Conservation (phyloP, 164 flowering plant species). For the Brasenia schreberi region DNA sequence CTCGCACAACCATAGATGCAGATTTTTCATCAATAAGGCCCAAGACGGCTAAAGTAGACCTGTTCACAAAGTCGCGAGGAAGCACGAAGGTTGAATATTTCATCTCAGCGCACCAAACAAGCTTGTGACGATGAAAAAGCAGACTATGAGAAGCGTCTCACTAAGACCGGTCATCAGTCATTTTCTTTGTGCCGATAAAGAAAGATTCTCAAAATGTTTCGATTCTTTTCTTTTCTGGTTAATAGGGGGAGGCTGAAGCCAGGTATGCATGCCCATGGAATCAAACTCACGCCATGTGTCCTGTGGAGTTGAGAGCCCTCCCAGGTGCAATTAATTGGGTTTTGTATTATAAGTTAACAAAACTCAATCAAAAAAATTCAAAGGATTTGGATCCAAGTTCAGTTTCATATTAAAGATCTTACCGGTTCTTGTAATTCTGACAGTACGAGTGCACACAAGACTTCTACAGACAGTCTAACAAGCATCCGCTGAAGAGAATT, state of each 20-base stretch:
- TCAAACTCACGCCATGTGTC: no score
- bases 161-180: neutral
- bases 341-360: neutral
- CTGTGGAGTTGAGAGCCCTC: neutral
- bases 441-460: neutral
- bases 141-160: no score
- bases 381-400: neutral
- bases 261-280: no score
- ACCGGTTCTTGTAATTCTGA: no score
- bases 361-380: neutral
- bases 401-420: neutral
- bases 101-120: neutral
- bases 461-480: neutral
- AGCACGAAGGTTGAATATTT: constrained; percentile 1
- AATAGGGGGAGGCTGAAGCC: neutral
- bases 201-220: neutral
- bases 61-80: constrained; percentile 17
- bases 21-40: constrained; percentile 61
- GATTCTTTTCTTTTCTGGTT: neutral
- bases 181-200: neutral
- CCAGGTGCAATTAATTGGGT: neutral
- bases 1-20: constrained; percentile 19
- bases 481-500: neutral
- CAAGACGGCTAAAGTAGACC: constrained; percentile 48
- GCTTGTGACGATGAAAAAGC: neutral